phyloP scores from a whole-genome alignment of 352 stramenopile genomes.

The Pythium sukuiense region DNA sequence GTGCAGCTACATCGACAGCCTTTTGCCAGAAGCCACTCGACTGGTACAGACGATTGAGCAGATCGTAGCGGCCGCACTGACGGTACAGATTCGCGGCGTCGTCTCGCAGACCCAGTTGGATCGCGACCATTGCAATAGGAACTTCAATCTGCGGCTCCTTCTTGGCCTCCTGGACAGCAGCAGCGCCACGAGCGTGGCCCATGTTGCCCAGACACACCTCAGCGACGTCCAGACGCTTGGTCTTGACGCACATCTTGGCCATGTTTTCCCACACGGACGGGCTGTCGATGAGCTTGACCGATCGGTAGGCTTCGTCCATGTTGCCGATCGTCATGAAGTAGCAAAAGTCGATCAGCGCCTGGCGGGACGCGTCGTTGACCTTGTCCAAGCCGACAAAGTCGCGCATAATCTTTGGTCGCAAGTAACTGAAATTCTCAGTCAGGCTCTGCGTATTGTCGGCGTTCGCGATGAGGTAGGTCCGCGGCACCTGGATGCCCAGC shows the following conservation, averaged over 20 bases:
- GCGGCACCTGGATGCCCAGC: conserved; percentile 83
- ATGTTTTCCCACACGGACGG: conserved; percentile 95
- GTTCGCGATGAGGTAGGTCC: conserved; percentile 73
- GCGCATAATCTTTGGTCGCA: conserved; percentile 88
- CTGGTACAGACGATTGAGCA: conserved; percentile 93
- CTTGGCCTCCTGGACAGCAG: conserved; percentile 82
- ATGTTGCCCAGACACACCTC: conserved; percentile 95
- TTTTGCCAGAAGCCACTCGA: conserved; percentile 90
- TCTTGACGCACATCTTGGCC: conserved; percentile 96
- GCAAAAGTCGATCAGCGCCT: conserved; percentile 94
- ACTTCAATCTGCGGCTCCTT: conserved; percentile 75
- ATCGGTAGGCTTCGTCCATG: conserved; percentile 95
- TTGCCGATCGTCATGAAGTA: conserved; percentile 95
- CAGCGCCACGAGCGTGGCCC: conserved; percentile 88
- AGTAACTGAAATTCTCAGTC: conserved; percentile 48
- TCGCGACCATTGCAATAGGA: conserved; percentile 89
- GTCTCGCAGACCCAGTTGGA: conserved; percentile 91
- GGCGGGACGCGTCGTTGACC: conserved; percentile 79
- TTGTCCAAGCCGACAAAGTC: conserved; percentile 93
- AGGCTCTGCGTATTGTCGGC: conserved; percentile 39
- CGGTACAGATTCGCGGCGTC: conserved; percentile 91
- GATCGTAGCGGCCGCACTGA: conserved; percentile 89
- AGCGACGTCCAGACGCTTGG: conserved; percentile 92
- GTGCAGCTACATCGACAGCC: conserved; percentile 86
- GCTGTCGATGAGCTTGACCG: conserved; percentile 92